Conservation (phyloP, 495 filamentous ascomycete species). For the Neurospora sp. region DNA sequence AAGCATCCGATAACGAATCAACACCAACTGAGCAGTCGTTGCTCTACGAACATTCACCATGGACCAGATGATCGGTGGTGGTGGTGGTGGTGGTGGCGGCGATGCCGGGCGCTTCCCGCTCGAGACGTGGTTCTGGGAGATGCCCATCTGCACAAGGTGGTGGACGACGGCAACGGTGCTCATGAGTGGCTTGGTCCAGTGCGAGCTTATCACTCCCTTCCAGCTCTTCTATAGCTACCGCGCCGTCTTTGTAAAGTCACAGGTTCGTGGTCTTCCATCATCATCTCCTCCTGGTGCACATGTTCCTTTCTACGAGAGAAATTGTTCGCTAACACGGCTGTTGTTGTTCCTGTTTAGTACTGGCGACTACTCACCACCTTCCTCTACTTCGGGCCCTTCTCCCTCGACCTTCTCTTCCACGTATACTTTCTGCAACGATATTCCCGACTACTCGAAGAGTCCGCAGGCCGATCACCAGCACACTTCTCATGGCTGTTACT, state of each 20-base stretch:
- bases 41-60: slow-evolving; percentile 27
- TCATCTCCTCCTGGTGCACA: not conserved
- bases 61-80: slow-evolving; percentile 49
- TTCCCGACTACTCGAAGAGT: slow-evolving; percentile 89
- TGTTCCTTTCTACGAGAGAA: not conserved
- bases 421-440: slow-evolving; percentile 98
- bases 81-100: slow-evolving; percentile 14
- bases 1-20: not conserved
- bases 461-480: slow-evolving; percentile 76
- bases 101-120: slow-evolving; percentile 68
- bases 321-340: not conserved
- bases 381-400: slow-evolving; percentile 91
- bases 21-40: not conserved
- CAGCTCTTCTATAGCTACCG: slow-evolving; percentile 96
- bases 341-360: slow-evolving; percentile 46
- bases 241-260: slow-evolving; percentile 78
- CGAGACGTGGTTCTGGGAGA: slow-evolving; percentile 96
- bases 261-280: slow-evolving; percentile 42
- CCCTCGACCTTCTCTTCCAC: slow-evolving; percentile 92
- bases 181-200: slow-evolving; percentile 87
- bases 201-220: slow-evolving; percentile 79
- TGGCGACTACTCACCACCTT: slow-evolving; percentile 94
- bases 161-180: slow-evolving; percentile 91
- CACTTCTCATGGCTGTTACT: slow-evolving; percentile 90
- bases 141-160: slow-evolving; percentile 88